Percentiles rank a stretch among this genome's conserved stretches.
These are phyloP conservation scores for Gloeostereum incarnatum DNA, from an alignment of 768 basidiomycete genomes.

Conservation along the genomic window DNA sequence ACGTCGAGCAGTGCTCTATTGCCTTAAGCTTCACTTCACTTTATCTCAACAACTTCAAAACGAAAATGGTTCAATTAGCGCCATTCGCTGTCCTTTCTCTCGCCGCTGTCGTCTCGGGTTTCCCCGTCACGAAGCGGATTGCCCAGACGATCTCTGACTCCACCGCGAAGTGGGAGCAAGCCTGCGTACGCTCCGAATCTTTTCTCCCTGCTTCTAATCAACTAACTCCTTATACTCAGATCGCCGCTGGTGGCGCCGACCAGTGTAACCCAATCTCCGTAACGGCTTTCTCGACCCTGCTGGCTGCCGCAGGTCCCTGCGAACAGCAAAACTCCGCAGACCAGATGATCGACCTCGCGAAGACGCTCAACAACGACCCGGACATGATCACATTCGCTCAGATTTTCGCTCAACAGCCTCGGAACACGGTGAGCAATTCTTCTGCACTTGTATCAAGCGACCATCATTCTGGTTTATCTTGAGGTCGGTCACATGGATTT, in stretches of 20 bases:
- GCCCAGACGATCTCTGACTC: constrained; percentile 31
- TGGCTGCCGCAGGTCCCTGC: constrained; percentile 45
- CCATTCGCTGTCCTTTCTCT: constrained; percentile 21
- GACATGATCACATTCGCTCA: constrained; percentile 43
- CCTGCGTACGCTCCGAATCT: constrained; percentile 28
- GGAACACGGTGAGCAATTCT: constrained; percentile 34
- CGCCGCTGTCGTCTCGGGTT: constrained; percentile 20
- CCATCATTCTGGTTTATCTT: too few relatives aligned
- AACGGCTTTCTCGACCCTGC: constrained; percentile 45
- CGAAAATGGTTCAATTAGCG: constrained; percentile 22
- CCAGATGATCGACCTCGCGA: constrained; percentile 35
- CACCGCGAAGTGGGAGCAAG: constrained; percentile 33
- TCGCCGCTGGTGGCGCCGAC: constrained; percentile 43
- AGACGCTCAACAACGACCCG: constrained; percentile 31
- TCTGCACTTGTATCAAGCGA: background rate
- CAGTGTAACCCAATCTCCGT: constrained; percentile 51
- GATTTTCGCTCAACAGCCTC: constrained; percentile 48
- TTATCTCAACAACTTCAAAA: constrained; percentile 2
- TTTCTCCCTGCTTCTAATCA: background rate
- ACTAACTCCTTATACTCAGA: constrained; percentile 18
- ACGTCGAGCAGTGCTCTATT: constrained; percentile 7
- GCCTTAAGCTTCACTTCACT: background rate
- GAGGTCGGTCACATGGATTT: background rate
- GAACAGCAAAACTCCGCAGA: constrained; percentile 51
- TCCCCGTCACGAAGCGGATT: constrained; percentile 33